Evolutionary conservation across 2,329 filamentous ascomycete genomes (phyloP).

Genomic region (Hymenoscyphus fraxineus): DNA sequence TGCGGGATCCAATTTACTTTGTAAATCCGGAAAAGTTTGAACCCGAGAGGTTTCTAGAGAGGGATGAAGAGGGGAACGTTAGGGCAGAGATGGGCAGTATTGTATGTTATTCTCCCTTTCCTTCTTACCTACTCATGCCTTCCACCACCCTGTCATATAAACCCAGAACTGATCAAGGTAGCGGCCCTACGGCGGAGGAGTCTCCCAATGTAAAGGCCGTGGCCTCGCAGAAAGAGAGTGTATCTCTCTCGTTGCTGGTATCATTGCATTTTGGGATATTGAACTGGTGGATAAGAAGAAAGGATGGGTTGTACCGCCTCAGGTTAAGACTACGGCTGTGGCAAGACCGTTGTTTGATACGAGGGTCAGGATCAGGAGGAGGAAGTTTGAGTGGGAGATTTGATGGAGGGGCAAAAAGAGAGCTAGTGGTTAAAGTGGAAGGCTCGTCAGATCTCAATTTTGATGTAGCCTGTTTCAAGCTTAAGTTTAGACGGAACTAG

Average conservation of each 20-base stretch:
- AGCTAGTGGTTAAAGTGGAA: background rate
- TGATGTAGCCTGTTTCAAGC: background rate
- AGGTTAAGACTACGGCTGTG: conserved; percentile 45
- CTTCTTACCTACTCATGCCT: background rate
- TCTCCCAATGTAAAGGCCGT: conserved; percentile 47
- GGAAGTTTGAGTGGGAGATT: conserved; percentile 27
- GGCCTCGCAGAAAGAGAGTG: conserved; percentile 48
- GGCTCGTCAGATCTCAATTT: background rate
- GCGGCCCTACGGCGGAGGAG: conserved; percentile 46
- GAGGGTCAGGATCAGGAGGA: conserved; percentile 49
- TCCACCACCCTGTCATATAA: background rate
- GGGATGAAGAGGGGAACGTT: conserved; percentile 30
- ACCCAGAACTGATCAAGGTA: background rate
- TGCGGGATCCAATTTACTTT: conserved; percentile 41
- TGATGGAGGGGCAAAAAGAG: background rate
- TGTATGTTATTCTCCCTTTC: conserved; percentile 8
- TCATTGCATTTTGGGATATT: conserved; percentile 55
- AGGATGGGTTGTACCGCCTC: conserved; percentile 49
- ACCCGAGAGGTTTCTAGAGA: conserved; percentile 45
- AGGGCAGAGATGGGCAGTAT: conserved; percentile 41
- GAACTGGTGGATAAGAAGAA: conserved; percentile 40
- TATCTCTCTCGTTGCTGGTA: conserved; percentile 47
- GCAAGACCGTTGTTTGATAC: conserved; percentile 49
- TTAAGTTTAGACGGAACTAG: too few species aligned
- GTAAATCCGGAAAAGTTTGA: conserved; percentile 40